A percentile compares a stretch with the other conserved stretches of the same genome.
Conservation (phyloP, 208 protist genomes). For the Trichomonas tenax region DNA sequence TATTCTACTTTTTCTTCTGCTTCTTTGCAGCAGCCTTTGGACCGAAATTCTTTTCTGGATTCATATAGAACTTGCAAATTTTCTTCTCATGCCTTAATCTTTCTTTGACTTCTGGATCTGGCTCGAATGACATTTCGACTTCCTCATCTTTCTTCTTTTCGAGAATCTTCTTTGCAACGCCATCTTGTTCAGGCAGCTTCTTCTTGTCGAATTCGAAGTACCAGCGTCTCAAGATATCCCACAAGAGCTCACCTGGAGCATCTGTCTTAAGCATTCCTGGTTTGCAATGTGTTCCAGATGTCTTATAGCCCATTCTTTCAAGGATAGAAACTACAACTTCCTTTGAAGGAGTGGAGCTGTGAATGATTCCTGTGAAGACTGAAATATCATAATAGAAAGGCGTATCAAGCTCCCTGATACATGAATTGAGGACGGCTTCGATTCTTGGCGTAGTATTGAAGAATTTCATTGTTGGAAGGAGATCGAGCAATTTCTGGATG, state of each 20-base stretch:
- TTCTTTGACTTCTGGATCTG: neutral
- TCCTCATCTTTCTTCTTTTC: neutral
- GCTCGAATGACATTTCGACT: neutral
- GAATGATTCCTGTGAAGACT: neutral
- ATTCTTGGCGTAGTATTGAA: neutral
- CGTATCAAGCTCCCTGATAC: conserved; percentile 11
- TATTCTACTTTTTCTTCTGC: neutral
- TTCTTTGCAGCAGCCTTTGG: neutral
- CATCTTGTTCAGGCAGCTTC: neutral
- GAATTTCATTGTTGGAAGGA: neutral
- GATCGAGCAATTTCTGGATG: neutral
- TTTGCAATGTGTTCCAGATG: conserved; percentile 67
- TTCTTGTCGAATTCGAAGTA: neutral
- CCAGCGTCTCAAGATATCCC: conserved; percentile 60
- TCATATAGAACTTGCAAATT: neutral
- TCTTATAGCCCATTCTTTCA: conserved; percentile 51
- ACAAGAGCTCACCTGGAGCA: conserved; percentile 59
- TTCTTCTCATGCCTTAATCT: neutral
- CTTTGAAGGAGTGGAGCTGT: neutral
- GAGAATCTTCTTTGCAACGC: neutral
- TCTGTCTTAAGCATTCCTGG: conserved; percentile 67
- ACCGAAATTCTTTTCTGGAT: neutral
- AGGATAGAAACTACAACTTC: neutral
- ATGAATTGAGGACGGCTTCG: neutral
- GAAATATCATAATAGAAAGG: conserved; percentile 9